A percentile compares a stretch with the other conserved stretches of the same genome.
Evolutionary conservation across 73 alveolate genomes (phyloP).

Genomic region (Paramecium octaurelia): DNA sequence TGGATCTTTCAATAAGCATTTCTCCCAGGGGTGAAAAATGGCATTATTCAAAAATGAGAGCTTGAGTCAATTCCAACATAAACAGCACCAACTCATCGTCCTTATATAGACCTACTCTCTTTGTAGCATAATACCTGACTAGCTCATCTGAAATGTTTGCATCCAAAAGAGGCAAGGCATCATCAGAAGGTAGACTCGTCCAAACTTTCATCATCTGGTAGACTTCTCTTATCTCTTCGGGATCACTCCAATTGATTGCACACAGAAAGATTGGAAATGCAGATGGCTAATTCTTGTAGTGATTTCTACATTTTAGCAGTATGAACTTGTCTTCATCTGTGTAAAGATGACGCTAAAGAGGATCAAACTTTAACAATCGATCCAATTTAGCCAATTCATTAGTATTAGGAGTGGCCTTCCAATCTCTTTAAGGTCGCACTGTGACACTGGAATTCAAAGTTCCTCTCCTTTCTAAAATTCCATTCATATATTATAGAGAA

Average conservation of each 20-base stretch:
- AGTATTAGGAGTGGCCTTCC: conserved; percentile 50
- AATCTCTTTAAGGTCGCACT: conserved; percentile 15
- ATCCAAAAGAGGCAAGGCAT: conserved; percentile 81
- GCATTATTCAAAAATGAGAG: conserved; percentile 89
- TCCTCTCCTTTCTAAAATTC: not conserved
- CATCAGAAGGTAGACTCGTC: conserved; percentile 83
- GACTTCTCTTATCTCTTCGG: conserved; percentile 64
- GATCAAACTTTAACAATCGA: conserved; percentile 55
- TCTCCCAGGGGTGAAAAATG: conserved; percentile 93
- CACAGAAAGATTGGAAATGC: conserved; percentile 61
- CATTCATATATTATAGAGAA: not conserved
- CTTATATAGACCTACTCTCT: conserved; percentile 62
- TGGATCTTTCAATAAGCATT: conserved; percentile 87
- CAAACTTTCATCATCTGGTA: conserved; percentile 70
- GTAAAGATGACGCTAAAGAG: conserved; percentile 30
- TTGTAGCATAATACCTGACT: conserved; percentile 81
- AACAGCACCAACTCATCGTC: conserved; percentile 93
- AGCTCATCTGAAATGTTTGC: conserved; percentile 82
- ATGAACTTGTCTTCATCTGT: conserved; percentile 63
- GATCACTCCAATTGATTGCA: conserved; percentile 67
- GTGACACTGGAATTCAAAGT: not conserved
- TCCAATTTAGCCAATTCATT: conserved; percentile 65
- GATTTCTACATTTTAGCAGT: conserved; percentile 63
- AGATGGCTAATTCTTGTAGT: conserved; percentile 57
- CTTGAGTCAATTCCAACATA: conserved; percentile 90